Base-by-base conservation (phyloP, 208 protist genomes). In the Leishmania aethiopica region DNA sequence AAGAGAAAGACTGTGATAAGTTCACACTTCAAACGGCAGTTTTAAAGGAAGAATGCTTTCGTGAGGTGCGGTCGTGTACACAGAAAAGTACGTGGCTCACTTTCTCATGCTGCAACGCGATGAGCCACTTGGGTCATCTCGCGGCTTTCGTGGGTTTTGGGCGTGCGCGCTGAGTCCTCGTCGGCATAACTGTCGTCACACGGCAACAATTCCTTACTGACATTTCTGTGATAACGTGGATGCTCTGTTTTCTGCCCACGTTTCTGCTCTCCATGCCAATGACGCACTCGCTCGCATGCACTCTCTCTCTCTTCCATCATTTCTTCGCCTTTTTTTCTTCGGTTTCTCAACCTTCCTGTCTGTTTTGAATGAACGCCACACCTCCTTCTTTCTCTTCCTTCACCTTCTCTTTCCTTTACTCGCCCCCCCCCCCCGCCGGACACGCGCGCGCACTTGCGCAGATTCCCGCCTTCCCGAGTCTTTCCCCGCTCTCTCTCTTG, bases 401-500 rank as follows among this genome's bases (percentile, higher is more conserved):
- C 28, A 47, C 73, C 35, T 42, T 47, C 73, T 77, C 37, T 49
- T 47, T 49, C 60, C 32, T 47, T 25, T 28, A 45, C 40, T 53
- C 15, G 1, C 28, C 13, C 32, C 51, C 15, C 64, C 10, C 28
- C 13, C 32, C 32, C 13, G 13, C 47, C 35, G 15, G n/a, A 17
- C 71, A 10, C 62, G 40, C 47, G 22, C 53, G 53, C 17, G 25
- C 45, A 32, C 53, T 11, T 4, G 25, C 57, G 37, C 55, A 79
- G 75, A 70, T 71, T 79, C 64, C 53, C 73, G 53, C 75, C 71
- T n/a, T 71, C 60, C 42, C 75, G 8, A 69, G 57, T 79, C 62
- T n/a, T 53, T 15, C 60, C n/a, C 15, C 40, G 5, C 59, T 6
- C 40, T 55, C 19, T 55, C 37, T 42, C 59, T n/a, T 55, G 3